A percentile compares a stretch with the other conserved stretches of the same genome.
These are phyloP conservation scores for Panaeolus cyanescens DNA, from an alignment of 768 basidiomycete genomes.

Conservation along the genomic window DNA sequence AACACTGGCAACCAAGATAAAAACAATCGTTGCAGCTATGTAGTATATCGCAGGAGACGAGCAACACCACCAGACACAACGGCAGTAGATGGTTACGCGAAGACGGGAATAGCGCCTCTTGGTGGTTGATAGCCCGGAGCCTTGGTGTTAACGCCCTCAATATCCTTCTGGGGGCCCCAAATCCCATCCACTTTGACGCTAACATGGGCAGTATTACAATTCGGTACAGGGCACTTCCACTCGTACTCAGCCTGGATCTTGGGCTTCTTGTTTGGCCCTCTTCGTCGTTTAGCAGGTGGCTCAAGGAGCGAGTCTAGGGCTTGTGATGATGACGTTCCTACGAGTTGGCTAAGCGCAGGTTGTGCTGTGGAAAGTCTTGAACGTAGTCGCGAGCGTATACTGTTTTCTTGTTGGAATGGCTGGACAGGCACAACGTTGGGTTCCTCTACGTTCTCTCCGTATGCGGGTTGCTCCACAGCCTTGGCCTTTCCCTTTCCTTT, in stretches of 20 bases:
- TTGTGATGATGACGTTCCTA: background rate
- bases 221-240: conserved; percentile 67
- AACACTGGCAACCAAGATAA: no score
- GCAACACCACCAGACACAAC: no score
- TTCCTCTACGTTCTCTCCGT: conserved; percentile 14
- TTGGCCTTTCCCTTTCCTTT: conserved; percentile 27
- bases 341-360: background rate
- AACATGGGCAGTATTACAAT: conserved; percentile 54
- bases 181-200: conserved; percentile 59
- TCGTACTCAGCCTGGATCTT: conserved; percentile 50
- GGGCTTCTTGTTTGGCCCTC: conserved; percentile 30
- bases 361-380: conserved; percentile 23
- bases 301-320: background rate
- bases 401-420: conserved; percentile 23
- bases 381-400: conserved; percentile 62
- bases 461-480: conserved; percentile 13
- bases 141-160: conserved; percentile 20
- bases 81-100: conserved; percentile 30
- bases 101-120: conserved; percentile 45
- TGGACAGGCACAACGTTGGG: conserved; percentile 6
- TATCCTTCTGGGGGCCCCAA: conserved; percentile 60
- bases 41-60: no score
- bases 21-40: no score
- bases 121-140: conserved; percentile 25
- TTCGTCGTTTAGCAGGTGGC: conserved; percentile 23